phyloP scores from a whole-genome alignment of 192 early-diverging fungal species.

The Podila verticillata region DNA sequence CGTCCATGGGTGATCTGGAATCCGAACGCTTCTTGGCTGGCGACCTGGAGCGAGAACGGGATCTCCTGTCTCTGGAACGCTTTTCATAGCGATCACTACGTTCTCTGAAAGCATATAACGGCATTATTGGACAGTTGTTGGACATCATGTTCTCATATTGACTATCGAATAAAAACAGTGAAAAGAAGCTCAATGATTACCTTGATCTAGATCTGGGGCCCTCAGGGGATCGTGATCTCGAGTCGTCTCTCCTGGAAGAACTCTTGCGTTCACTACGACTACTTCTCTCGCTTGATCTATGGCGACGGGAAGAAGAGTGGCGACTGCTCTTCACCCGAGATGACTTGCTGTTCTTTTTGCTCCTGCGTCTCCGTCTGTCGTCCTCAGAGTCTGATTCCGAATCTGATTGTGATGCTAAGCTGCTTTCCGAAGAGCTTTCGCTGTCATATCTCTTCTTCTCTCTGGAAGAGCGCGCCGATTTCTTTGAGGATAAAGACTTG shows the following conservation, averaged over 20 bases:
- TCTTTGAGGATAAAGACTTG: background rate
- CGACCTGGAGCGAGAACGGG: conserved; percentile 16
- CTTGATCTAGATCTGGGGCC: background rate
- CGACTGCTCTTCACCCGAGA: background rate
- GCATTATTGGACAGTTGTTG: background rate
- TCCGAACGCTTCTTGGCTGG: conserved; percentile 4
- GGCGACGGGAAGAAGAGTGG: conserved; percentile 1
- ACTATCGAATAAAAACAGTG: background rate
- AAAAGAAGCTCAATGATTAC: background rate
- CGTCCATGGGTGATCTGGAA: conserved; percentile 7
- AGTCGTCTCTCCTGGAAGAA: conserved; percentile 2
- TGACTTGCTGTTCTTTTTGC: background rate
- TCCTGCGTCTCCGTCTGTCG: background rate
- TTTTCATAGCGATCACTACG: background rate
- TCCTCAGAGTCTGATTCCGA: conserved; percentile 3
- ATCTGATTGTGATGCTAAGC: background rate
- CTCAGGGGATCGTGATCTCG: background rate
- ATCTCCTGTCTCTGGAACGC: conserved; percentile 10
- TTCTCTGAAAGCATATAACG: background rate
- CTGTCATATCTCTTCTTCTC: background rate
- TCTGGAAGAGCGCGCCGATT: background rate
- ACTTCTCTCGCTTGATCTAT: background rate
- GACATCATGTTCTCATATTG: background rate
- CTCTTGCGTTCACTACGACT: background rate
- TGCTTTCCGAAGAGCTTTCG: background rate